phyloP scores from a whole-genome alignment of 768 basidiomycete genomes.

The Lactifluus pinguis region DNA sequence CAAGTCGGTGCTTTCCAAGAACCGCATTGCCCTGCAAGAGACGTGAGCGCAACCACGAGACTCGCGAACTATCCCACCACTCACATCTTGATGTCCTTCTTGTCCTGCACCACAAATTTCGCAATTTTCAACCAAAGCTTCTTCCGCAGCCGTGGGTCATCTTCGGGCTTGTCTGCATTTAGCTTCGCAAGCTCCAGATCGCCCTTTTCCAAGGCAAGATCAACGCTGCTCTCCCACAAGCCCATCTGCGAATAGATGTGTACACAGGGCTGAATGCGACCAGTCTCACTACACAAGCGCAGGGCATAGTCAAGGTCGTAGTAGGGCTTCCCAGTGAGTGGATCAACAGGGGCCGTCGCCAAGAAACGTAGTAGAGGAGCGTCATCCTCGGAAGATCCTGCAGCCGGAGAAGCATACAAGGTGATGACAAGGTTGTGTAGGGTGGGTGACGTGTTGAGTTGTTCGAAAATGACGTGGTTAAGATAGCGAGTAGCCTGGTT shows the following conservation, averaged over 20 bases:
- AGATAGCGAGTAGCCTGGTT: slow-evolving; percentile 91
- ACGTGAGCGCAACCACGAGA: slow-evolving; percentile 1
- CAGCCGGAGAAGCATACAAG: slow-evolving; percentile 56
- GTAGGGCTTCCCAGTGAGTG: slow-evolving; percentile 77
- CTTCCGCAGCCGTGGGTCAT: slow-evolving; percentile 78
- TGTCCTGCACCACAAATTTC: slow-evolving; percentile 95
- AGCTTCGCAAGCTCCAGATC: slow-evolving; percentile 92
- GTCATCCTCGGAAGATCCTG: slow-evolving; percentile 49
- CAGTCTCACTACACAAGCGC: slow-evolving; percentile 77
- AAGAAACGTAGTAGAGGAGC: slow-evolving; percentile 78
- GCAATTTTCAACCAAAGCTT: slow-evolving; percentile 98
- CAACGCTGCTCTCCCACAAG: slow-evolving; percentile 91
- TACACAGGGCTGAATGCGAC: slow-evolving; percentile 81
- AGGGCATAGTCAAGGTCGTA: slow-evolving; percentile 97
- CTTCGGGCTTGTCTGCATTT: slow-evolving; percentile 92
- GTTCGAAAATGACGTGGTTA: slow-evolving; percentile 73
- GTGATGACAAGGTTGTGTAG: slow-evolving; percentile 93
- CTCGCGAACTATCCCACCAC: slow-evolving; percentile 27
- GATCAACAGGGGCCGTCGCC: slow-evolving; percentile 69
- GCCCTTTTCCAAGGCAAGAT: slow-evolving; percentile 87
- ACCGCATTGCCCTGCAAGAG: slow-evolving; percentile 80
- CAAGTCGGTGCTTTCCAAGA: slow-evolving; percentile 88
- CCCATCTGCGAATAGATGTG: slow-evolving; percentile 98
- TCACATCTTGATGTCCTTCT: slow-evolving; percentile 96
- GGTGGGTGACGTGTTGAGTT: slow-evolving; percentile 70